Evolutionary conservation across 805 yeast genomes (phyloP).

Genomic region (Candida montana): DNA sequence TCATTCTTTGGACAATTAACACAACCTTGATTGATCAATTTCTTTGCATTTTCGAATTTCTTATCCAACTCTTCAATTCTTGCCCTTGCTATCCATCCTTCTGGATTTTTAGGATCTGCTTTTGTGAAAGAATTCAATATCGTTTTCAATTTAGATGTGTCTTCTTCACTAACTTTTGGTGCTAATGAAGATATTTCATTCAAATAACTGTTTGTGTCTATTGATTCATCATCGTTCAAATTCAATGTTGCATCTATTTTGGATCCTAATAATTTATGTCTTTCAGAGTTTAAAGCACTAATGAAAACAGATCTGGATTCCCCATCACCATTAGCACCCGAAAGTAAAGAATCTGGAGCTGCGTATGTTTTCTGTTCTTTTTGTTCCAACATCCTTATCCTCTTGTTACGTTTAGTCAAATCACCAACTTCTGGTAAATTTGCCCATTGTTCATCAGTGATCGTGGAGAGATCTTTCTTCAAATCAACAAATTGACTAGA

Average conservation of each 20-base stretch:
- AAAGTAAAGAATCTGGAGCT: constrained; percentile 67
- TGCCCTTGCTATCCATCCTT: constrained; percentile 86
- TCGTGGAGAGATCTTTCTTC: constrained; percentile 52
- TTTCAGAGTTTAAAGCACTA: constrained; percentile 54
- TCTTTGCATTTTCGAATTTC: constrained; percentile 50
- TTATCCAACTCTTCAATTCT: constrained; percentile 65
- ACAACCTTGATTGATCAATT: constrained; percentile 71
- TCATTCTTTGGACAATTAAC: constrained; percentile 57
- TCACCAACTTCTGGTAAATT: constrained; percentile 85
- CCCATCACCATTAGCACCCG: constrained; percentile 28
- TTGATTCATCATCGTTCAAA: constrained; percentile 9
- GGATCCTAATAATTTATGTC: constrained; percentile 51
- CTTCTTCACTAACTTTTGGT: constrained; percentile 35
- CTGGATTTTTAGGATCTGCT: constrained; percentile 66
- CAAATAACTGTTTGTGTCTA: constrained; percentile 30
- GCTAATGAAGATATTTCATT: constrained; percentile 28
- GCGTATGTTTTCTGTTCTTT: constrained; percentile 69
- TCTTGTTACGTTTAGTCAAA: constrained; percentile 71
- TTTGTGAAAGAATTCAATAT: constrained; percentile 64
- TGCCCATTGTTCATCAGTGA: constrained; percentile 74
- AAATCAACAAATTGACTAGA: constrained; percentile 61
- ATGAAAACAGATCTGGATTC: constrained; percentile 37
- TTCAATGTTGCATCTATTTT: constrained; percentile 40
- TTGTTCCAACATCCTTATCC: constrained; percentile 59
- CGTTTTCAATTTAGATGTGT: constrained; percentile 50